A percentile compares a stretch with the other conserved stretches of the same genome.
Conservation (phyloP, 1,284 basidiomycete species). For the Rhodotorula sp. region DNA sequence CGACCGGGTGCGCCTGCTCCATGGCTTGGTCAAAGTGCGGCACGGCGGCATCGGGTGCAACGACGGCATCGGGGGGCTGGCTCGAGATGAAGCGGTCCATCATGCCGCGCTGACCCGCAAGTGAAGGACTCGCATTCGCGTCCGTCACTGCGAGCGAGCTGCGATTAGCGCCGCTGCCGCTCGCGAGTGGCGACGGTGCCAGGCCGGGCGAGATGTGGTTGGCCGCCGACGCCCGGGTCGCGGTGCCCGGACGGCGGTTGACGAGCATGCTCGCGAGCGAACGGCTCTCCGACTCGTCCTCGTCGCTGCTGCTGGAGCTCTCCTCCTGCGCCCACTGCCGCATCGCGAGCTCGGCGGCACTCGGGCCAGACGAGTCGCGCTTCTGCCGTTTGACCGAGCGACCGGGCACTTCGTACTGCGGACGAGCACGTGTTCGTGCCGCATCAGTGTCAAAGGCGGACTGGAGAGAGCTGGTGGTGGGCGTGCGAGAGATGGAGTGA, state of each 20-base stretch:
- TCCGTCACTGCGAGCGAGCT: constrained; percentile 3
- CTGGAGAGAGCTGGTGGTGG: constrained; percentile 18
- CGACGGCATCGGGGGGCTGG: neutral
- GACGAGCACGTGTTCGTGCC: neutral
- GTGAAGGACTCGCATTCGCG: constrained; percentile 7
- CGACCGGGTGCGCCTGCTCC: neutral
- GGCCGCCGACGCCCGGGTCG: neutral
- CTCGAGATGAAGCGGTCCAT: constrained; percentile 40
- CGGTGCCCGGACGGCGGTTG: neutral
- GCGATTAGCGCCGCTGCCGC: constrained; percentile 1
- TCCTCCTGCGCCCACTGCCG: constrained; percentile 35
- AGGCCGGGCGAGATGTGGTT: neutral
- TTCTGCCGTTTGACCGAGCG: constrained; percentile 25
- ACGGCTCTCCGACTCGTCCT: constrained; percentile 5
- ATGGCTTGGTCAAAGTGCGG: constrained; percentile 1
- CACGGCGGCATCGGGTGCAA: constrained; percentile 1
- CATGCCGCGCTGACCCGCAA: constrained; percentile 25
- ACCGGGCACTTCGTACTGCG: constrained; percentile 21
- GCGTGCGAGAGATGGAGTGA: neutral
- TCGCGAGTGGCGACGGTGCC: neutral
- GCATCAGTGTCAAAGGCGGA: constrained; percentile 14
- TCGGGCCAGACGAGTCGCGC: neutral
- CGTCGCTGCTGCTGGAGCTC: constrained; percentile 24
- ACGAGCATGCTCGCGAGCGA: constrained; percentile 10
- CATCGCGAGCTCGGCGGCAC: constrained; percentile 13